Base-by-base conservation (phyloP, 1,284 basidiomycete genomes). In the Porogramme epimiltina region DNA sequence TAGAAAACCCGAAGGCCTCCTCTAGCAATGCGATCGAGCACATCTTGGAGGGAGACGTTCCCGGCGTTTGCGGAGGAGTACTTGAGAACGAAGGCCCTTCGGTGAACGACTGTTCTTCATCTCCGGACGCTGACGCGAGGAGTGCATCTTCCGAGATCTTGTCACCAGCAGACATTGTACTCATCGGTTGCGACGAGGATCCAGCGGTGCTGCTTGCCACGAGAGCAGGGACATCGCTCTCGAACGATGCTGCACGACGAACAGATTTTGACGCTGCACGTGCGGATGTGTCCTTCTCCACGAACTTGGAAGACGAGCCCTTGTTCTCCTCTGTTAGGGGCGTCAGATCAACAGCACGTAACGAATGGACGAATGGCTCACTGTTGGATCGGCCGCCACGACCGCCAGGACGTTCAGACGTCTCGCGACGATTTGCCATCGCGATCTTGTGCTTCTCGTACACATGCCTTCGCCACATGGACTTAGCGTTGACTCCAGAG, bases 361-460 rank as follows among this genome's bases (percentile, higher is more conserved):
- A 49, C 11, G 24, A 26, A 42, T 4, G 18, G 26, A 22, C 10
- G 6, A 9, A 41, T 40, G 38, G 71, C 84, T 56, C 69, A 87
- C 87, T 87, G 58, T 80, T 84, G 33, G 83, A 76, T 37, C 34
- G 34, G 36, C 82, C 77, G 16, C 77, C 76, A 44, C 85, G 77
- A 34, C 84, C 77, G 47, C 77, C 56, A n/a, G 54, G 76, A 44
- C 82, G 78, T 41, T 87, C 84, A 42, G 72, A 73, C 42, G 77
- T 82, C 57, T 89, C 89, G 47, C 89, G 81, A 36, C 89, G 77
- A 61, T 91, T 91, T 33, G 87, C 77, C 89, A 91, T 91, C 26
- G 88, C 86, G 62, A 91, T 88, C 69, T 89, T 90, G 67, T 91
- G 89, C 62, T 91, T 91, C 69, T 91, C 89, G 57, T 86, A 89